Base-by-base conservation (phyloP, 306 rosid species). In the Fragaria vesca region DNA sequence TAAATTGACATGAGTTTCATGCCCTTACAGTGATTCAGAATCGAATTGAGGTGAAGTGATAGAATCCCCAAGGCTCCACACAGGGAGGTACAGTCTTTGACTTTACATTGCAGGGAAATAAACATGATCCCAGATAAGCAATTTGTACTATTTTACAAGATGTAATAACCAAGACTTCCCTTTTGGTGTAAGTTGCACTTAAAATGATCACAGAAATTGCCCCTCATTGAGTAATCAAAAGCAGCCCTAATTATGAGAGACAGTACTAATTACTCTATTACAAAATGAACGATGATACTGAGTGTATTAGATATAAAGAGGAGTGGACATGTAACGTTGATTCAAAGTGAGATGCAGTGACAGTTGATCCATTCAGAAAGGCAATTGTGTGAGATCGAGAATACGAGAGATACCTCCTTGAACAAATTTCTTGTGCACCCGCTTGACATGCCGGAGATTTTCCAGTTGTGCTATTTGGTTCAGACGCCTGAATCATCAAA, bases 371-470 rank as follows among this genome's bases (percentile, higher is more conserved):
- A 57, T 21, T 21, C 26, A 17, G 15, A 32, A 36, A 34, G 1
- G n/a, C 2, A 20, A 36, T 16, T 16, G 5, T 1, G 5, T 15
- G 43, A 16, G 8, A 62, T 1, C 4, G 42, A 62, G 43, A 63
- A 63, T 26, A 32, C 32, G n/a, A 34, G 69, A 78, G 46, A 73
- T 13, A 20, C 91, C 94, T 81, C 85, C 94, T 87, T 86, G 81
- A 6, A 88, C 74, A 68, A 47, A 75, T 67, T 89, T 88, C 90
- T 95, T 95, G 69, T 71, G 86, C 77, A 95, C 85, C 69, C 98
- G 93, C 80, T 92, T 92, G 66, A 89, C 90, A 30, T 95, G 98
- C 30, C 88, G 88, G 40, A 89, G 91, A 83, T 72, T 74, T 83
- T 93, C 93, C 28, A 91, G 88, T 0, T 97, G 97, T 0, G 88